phyloP scores from a whole-genome alignment of 2,329 filamentous ascomycete genomes.

The Colletotrichum ledebouriae region DNA sequence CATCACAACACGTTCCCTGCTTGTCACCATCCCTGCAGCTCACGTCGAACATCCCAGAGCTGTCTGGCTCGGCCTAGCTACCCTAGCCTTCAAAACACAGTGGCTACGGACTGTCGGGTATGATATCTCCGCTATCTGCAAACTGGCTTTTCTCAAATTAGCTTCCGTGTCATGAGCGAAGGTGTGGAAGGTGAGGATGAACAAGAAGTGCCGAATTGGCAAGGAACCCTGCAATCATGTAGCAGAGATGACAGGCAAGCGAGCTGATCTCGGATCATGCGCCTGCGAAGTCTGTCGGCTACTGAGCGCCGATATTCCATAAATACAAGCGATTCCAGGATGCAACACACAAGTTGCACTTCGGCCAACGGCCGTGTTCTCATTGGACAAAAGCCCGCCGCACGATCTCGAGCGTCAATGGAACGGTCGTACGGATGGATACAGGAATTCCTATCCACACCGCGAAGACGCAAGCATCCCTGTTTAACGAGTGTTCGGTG shows the following conservation, averaged over 20 bases:
- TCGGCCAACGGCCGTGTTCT: background rate
- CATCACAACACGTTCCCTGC: background rate
- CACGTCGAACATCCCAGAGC: background rate
- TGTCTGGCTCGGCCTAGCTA: background rate
- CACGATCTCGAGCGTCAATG: background rate
- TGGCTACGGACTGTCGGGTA: background rate
- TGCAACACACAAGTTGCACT: too few species aligned
- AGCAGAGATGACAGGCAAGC: background rate
- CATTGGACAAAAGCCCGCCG: background rate
- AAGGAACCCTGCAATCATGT: background rate
- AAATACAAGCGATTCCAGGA: background rate
- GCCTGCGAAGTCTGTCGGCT: background rate
- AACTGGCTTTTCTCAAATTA: background rate
- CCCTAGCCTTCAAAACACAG: background rate
- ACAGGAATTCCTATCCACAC: background rate
- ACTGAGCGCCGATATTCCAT: background rate
- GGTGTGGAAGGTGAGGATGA: background rate
- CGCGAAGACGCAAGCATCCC: background rate
- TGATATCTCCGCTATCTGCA: background rate
- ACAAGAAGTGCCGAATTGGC: slow-evolving; percentile 14
- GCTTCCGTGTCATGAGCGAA: background rate
- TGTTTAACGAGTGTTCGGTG: slow-evolving; percentile 5
- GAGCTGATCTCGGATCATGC: slow-evolving; percentile 4
- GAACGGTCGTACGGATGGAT: background rate
- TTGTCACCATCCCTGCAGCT: background rate